Base-by-base conservation (phyloP, 148 eudicot genomes). In the Diospyros kaki region DNA sequence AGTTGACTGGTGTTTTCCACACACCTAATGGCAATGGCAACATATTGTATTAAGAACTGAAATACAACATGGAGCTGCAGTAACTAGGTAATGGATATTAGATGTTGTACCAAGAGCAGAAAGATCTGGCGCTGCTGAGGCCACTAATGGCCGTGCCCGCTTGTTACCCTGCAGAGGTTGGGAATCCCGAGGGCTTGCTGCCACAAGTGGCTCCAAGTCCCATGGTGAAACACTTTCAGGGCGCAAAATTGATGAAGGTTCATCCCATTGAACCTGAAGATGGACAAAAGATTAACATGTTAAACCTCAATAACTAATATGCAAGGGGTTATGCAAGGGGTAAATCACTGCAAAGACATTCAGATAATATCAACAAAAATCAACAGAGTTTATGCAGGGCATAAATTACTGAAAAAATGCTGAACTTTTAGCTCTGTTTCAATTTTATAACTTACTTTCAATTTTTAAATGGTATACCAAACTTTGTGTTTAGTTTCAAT, bases 191-290 rank as follows among this genome's bases (percentile, higher is more conserved):
- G 88, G 75, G 42, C 70, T 83, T 38, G 87, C 71, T 46, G 86
- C 84, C 68, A 85, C 87, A 42, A 89, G 84, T 7, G 93, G 91
- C 78, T 91, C 97, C 68, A 87, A 71, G 52, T 91, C 97, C 97
- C 97, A 91, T n/a, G 91, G 89, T 18, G 93, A 91, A 78, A 91
- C 91, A 52, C 81, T 80, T 60, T 91, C 93, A 0, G 97, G 91
- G 43, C 93, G 89, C 72, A 82, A 43, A 78, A 86, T 85, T 55
- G 91, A 79, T 42, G 97, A 85, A 50, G 97, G 93, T 76, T 91
- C 93, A 80, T 91, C 97, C 97, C 97, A 91, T 75, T 89, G 97
- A 73, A 91, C 93, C 97, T 91, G 83, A 55, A 70, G n/a, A 63
- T 12, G 68, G 58, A 61, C 62, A 59, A 41, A 73, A 42, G 15